Base-by-base conservation (phyloP, 2,329 filamentous ascomycete genomes). In the Ampelomyces quisqualis region DNA sequence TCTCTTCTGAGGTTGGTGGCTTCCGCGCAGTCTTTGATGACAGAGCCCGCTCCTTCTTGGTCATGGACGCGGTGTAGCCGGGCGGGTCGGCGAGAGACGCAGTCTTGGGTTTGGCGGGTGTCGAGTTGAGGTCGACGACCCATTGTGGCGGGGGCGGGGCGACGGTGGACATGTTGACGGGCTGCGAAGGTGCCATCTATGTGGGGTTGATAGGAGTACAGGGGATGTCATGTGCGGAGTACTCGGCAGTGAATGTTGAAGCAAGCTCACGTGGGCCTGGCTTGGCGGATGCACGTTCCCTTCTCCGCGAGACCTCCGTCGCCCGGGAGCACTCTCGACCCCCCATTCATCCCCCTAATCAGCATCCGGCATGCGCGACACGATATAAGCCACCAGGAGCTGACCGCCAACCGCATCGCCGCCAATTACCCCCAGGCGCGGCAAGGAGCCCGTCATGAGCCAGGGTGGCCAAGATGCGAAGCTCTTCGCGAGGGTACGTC, bases 401-500 rank as follows among this genome's bases (percentile, higher is more conserved):
- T 21, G 36, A 43, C 19, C 32, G 43, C 31, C 51, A 51, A 39
- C 45, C 41, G 29, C 45, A 45, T 41, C 46, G 41, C 47, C 40
- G 40, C 49, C 36, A 39, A 18, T 20, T 18, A 11, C 29, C 32
- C 38, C 34, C 26, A 31, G 19, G 42, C 45, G 39, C 37, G 45
- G 45, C 49, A 48, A 42, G 38, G 52, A 52, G 57, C 54, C 58
- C 63, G 73, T 56, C 57, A 84, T 84, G 80, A 81, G 77, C 69
- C 75, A 79, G 50, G 72, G 82, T 71, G 88, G 88, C 74, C 90
- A 93, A 73, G 93, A 97, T 82, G 95, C 93, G 75, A 97, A 96
- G 82, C 85, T 98, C 75, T 98, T 98, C 77, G 91, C 93, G 71
- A 84, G 93, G 77, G 93, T 98, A 85, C 62, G 82, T 82, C 37